Evolutionary conservation across 331 rosid species (phyloP), one percentile per base, ranked within the genome.

Genomic region (Spiraea crenata): DNA sequence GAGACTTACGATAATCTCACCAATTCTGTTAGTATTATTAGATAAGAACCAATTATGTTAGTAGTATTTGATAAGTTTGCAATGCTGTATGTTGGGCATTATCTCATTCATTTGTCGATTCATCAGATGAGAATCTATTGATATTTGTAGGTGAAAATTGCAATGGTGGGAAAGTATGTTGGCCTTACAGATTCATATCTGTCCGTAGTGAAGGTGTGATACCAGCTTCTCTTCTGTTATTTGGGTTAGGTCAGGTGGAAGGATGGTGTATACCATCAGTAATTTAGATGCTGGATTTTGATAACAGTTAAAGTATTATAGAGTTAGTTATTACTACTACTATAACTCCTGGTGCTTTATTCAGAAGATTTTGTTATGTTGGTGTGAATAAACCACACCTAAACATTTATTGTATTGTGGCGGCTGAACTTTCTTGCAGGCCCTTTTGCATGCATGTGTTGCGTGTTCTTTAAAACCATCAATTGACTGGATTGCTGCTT

Each of bases 401-500:
- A 14, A 14, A 44, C 9, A 5, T 35, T 20, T 41, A 38, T 56
- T 3, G 51, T 37, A 20, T 45, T 46, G 39, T 41, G 45, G 12
- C 49, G 15, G 44, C 65, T 49, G 45, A 56, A 62, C 76, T 81
- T 61, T 64, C 71, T 74, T 72, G 74, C 80, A 95, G 99, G 99
- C 99, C 81, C 96, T 95, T 82, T 86, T 95, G 74, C 99, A 95
- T 89, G 99, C 99, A 49, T 89, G 96, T 39, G 81, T 87, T 69
- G 93, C 96, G 9, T 82, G 95, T 81, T 95, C 89, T 49, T 77
- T 95, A 76, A 89, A 69, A 85, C 96, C 99, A 73, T 81, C 92
- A 61, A 89, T 95, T 74, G 99, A 86, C 67, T 95, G 99, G 99
- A 91, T 95, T 82, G 99, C 99, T n/a, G 97, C 99, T 76, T 87